Evolutionary conservation across 1,284 basidiomycete species (phyloP), one percentile per base, ranked within the genome.

Genomic region (Sutorius eximius): DNA sequence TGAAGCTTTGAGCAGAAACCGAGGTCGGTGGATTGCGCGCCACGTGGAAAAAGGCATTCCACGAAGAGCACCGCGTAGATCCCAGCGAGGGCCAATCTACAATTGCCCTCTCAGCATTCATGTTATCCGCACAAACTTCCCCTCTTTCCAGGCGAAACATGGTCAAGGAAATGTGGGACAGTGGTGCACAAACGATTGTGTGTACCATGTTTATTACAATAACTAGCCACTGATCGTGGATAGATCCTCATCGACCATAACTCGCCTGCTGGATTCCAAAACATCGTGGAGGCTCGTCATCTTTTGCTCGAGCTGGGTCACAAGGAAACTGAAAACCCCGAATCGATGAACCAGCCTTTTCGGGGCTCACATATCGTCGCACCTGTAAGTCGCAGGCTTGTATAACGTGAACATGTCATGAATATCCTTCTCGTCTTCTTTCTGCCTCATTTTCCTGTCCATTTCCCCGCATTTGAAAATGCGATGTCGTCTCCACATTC

Each of bases 191-290:
- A 63, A 82, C 85, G 15, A 84, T 95, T 48, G 89, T 92, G 63
- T 61, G 79, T 66, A 16, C 38, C 29, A 51, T 29, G 64, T 57
- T 59, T 63, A 48, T 53, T 38, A 52, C 58, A 50, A 61, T 61
- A 30, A 51, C 16, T 30, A 47, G 38, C 7, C 22, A 27, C 51
- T 59, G 36, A 63, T 50, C 32, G 24, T 62, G 32, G 22, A 36
- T 38, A 94, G 86, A 78, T 98, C 51, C 75, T 99, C 40, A 87
- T 98, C 56, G 96, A 99, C 69, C 86, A 92, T 51, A 89, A 85
- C 43, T 89, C 87, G 2, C 78, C 78, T 20, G 76, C 79, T 36
- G 94, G 94, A 0, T 98, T 97, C 71, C 82, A 87, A 57, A 79
- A 80, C 41, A 85, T 99, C 47, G 86, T 86, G n/a, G 84, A 89